Evolutionary conservation across 805 yeast genomes (phyloP).

Genomic region (Kodamaea kakaduensis): DNA sequence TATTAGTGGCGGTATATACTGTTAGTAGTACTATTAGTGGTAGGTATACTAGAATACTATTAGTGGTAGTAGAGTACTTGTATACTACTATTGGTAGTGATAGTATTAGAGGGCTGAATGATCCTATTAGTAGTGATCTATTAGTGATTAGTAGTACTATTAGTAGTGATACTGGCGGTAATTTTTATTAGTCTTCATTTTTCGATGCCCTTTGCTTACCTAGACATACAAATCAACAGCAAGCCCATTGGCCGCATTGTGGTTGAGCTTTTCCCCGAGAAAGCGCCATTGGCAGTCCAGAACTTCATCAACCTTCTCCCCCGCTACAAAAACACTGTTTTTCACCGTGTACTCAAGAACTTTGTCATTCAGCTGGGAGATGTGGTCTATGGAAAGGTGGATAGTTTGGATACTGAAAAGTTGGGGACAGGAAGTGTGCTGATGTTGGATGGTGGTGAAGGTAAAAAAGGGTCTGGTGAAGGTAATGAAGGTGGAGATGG

Average conservation of each 20-base stretch:
- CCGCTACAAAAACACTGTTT: slow-evolving; percentile 42
- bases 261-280: slow-evolving; percentile 42
- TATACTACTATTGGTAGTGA: too few species aligned
- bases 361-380: slow-evolving; percentile 74
- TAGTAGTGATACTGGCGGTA: too few species aligned
- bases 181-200: too few species aligned
- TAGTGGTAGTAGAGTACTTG: too few species aligned
- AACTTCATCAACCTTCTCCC: slow-evolving; percentile 50
- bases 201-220: slow-evolving; percentile 20
- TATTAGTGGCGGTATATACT: too few species aligned
- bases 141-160: too few species aligned
- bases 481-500: background rate
- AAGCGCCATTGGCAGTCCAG: slow-evolving; percentile 55
- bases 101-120: too few species aligned
- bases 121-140: too few species aligned
- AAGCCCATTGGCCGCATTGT: slow-evolving; percentile 56
- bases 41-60: too few species aligned
- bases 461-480: background rate
- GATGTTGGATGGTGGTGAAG: slow-evolving; percentile 13
- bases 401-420: slow-evolving; percentile 5
- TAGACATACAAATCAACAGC: slow-evolving; percentile 51
- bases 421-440: slow-evolving; percentile 36
- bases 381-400: slow-evolving; percentile 33
- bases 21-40: too few species aligned
- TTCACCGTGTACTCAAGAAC: slow-evolving; percentile 63